Conservation (phyloP, 23 red algal genomes). For the Gracilaria gracilis region DNA sequence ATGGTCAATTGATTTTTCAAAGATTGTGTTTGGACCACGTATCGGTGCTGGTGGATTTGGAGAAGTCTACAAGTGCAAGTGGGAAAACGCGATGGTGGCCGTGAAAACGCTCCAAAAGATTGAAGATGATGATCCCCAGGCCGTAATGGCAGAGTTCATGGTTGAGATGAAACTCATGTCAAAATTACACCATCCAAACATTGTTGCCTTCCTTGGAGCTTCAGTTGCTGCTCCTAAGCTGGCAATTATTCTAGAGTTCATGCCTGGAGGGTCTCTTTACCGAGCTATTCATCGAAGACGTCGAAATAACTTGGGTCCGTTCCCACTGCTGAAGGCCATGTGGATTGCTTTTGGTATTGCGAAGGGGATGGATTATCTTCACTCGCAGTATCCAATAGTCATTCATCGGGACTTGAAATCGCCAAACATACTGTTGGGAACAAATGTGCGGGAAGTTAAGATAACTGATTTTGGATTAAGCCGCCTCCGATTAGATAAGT, state of each 20-base stretch:
- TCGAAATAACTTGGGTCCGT: slow-evolving; percentile 76
- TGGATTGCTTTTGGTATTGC: slow-evolving; percentile 96
- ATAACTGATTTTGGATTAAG: slow-evolving; percentile 97
- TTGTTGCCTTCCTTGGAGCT: slow-evolving; percentile 95
- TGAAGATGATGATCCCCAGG: slow-evolving; percentile 87
- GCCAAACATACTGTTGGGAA: slow-evolving; percentile 92
- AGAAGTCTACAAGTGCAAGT: slow-evolving; percentile 91
- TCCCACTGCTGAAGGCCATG: slow-evolving; percentile 83
- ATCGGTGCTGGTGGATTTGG: slow-evolving; percentile 98
- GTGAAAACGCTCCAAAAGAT: slow-evolving; percentile 91
- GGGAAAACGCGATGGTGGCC: slow-evolving; percentile 83
- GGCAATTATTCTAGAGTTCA: slow-evolving; percentile 93
- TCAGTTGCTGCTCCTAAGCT: slow-evolving; percentile 85
- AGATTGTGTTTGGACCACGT: slow-evolving; percentile 87
- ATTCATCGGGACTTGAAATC: slow-evolving; percentile 98
- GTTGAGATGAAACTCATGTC: slow-evolving; percentile 99
- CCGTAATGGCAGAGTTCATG: slow-evolving; percentile 87
- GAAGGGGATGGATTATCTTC: slow-evolving; percentile 93
- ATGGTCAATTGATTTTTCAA: slow-evolving; percentile 89
- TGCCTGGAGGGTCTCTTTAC: slow-evolving; percentile 95
- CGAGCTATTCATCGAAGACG: slow-evolving; percentile 87
- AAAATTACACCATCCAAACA: slow-evolving; percentile 91
- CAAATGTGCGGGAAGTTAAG: slow-evolving; percentile 88
- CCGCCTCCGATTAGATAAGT: slow-evolving; percentile 72
- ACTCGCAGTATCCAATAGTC: slow-evolving; percentile 89